A percentile compares a stretch with the other conserved stretches of the same genome.
Conservation (phyloP, 352 stramenopile species). For the Globisporangium perplexum region DNA sequence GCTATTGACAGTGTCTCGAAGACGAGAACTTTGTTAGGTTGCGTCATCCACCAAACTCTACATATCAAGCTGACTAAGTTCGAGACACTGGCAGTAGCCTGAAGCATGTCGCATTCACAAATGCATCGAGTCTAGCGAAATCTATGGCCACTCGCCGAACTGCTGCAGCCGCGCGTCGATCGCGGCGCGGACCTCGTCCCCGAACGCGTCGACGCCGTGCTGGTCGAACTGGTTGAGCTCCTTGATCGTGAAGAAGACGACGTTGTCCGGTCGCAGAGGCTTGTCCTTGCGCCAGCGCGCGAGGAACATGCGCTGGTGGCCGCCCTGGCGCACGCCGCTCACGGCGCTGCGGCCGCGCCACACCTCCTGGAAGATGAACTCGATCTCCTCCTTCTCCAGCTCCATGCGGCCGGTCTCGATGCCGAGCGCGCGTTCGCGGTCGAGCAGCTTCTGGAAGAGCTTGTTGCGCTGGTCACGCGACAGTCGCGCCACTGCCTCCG, state of each 20-base stretch:
- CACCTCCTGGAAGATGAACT: slow-evolving; percentile 86
- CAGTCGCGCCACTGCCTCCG: slow-evolving; percentile 58
- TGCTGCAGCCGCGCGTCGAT: slow-evolving; percentile 59
- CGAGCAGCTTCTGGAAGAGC: slow-evolving; percentile 74
- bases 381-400: slow-evolving; percentile 82
- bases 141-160: slow-evolving; percentile 52
- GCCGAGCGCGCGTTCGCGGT: slow-evolving; percentile 65
- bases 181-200: slow-evolving; percentile 48
- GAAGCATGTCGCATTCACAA: slow-evolving; percentile 6
- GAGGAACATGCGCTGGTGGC: slow-evolving; percentile 74
- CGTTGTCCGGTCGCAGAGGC: slow-evolving; percentile 74
- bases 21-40: neutral
- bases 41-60: neutral
- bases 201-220: slow-evolving; percentile 52
- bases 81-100: slow-evolving; percentile 9
- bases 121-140: neutral
- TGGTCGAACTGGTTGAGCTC: slow-evolving; percentile 60
- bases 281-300: slow-evolving; percentile 73
- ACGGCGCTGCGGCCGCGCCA: slow-evolving; percentile 78
- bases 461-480: slow-evolving; percentile 86
- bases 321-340: slow-evolving; percentile 58
- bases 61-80: neutral
- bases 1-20: slow-evolving; percentile 15
- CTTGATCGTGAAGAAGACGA: slow-evolving; percentile 84
- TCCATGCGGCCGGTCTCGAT: slow-evolving; percentile 52